Evolutionary conservation across 805 yeast genomes (phyloP).

Genomic region (Starmerella floris): DNA sequence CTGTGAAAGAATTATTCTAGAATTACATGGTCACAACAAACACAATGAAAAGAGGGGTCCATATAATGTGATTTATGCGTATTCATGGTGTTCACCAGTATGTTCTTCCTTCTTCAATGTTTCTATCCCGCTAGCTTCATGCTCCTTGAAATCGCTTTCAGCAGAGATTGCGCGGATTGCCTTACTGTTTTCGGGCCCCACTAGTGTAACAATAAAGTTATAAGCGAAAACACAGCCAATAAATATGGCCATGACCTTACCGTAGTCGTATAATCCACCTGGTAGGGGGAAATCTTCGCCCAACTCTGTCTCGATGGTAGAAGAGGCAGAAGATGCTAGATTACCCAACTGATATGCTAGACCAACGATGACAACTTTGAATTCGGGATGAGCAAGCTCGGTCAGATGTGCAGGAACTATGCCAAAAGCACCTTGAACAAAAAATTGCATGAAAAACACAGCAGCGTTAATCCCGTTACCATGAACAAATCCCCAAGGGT

Average conservation of each 20-base stretch:
- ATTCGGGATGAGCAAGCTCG: conserved; percentile 53
- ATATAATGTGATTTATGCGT: too few relatives aligned
- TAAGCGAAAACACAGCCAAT: conserved; percentile 52
- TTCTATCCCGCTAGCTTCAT: neutral
- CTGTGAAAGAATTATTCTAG: too few relatives aligned
- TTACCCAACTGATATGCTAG: conserved; percentile 60
- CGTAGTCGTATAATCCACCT: conserved; percentile 39
- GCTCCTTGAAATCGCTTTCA: neutral
- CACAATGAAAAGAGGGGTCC: too few relatives aligned
- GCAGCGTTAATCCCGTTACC: conserved; percentile 43
- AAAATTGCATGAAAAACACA: conserved; percentile 49
- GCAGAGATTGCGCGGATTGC: conserved; percentile 7
- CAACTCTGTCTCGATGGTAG: conserved; percentile 54
- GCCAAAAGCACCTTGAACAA: conserved; percentile 67
- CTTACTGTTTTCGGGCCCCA: conserved; percentile 41
- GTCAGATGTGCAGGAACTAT: conserved; percentile 52
- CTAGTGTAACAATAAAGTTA: conserved; percentile 34
- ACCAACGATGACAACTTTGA: conserved; percentile 50
- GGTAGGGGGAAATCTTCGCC: conserved; percentile 47
- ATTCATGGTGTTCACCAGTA: neutral
- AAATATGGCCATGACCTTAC: conserved; percentile 57
- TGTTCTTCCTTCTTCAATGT: neutral
- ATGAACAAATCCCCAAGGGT: conserved; percentile 44
- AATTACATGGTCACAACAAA: too few relatives aligned
- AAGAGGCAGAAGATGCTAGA: conserved; percentile 55